Conservation (phyloP, 129 eudicot species). For the Kitagawia praeruptora region DNA sequence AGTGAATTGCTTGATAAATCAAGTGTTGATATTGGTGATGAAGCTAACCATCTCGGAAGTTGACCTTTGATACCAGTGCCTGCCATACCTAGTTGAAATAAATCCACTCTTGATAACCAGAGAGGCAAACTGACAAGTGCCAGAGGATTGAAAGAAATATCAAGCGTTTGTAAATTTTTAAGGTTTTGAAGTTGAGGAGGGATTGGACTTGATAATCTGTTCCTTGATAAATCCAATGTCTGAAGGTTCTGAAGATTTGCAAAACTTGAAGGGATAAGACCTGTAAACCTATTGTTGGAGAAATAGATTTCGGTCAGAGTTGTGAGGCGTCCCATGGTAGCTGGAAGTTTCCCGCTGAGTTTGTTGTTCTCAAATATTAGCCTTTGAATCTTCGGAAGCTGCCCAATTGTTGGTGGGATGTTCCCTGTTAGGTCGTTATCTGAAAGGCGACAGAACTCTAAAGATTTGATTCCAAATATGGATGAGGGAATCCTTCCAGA, state of each 20-base stretch:
- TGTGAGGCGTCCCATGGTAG: slow-evolving; percentile 46
- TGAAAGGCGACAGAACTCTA: slow-evolving; percentile 40
- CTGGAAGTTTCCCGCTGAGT: slow-evolving; percentile 60
- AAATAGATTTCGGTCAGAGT: slow-evolving; percentile 45
- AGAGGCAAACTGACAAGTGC: slow-evolving; percentile 32
- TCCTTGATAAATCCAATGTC: slow-evolving; percentile 55
- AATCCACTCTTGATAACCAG: slow-evolving; percentile 38
- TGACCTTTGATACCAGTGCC: slow-evolving; percentile 57
- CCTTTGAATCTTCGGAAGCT: slow-evolving; percentile 44
- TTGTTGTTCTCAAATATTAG: slow-evolving; percentile 58
- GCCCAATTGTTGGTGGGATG: slow-evolving; percentile 54
- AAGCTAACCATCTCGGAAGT: slow-evolving; percentile 44
- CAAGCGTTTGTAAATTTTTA: slow-evolving; percentile 40
- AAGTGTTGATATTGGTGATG: slow-evolving; percentile 36
- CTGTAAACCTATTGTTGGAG: slow-evolving; percentile 51
- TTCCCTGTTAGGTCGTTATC: slow-evolving; percentile 45
- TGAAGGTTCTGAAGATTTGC: slow-evolving; percentile 43
- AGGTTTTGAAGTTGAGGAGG: slow-evolving; percentile 44
- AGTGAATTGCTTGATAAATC: slow-evolving; percentile 64
- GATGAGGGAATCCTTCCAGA: slow-evolving; percentile 62
- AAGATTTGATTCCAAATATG: slow-evolving; percentile 32
- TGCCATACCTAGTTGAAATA: slow-evolving; percentile 47
- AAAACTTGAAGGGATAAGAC: slow-evolving; percentile 57
- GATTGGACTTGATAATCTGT: slow-evolving; percentile 42
- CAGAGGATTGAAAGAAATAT: slow-evolving; percentile 59